These are phyloP conservation scores for Claviceps sp. DNA, from an alignment of 2,329 filamentous ascomycete genomes.

Conservation along the genomic window DNA sequence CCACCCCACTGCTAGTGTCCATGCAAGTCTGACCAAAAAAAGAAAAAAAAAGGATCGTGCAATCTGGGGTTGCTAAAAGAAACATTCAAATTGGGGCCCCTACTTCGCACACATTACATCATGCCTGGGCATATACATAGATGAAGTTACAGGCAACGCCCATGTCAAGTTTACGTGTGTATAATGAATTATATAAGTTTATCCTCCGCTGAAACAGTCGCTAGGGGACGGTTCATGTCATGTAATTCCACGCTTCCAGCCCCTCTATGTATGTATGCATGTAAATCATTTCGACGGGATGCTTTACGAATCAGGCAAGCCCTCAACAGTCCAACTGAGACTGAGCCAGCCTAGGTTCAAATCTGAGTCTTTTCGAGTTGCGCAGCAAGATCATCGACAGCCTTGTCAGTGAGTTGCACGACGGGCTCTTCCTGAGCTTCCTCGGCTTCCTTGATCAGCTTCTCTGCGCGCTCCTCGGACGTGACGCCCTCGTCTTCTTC, in stretches of 20 bases:
- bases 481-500: constrained; percentile 52
- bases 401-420: constrained; percentile 56
- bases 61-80: too few species aligned
- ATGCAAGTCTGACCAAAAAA: too few species aligned
- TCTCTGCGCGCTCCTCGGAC: constrained; percentile 53
- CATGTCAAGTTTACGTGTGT: too few species aligned
- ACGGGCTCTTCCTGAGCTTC: constrained; percentile 61
- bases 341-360: constrained; percentile 14
- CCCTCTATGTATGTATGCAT: constrained; percentile 4
- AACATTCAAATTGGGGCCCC: too few species aligned
- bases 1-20: too few species aligned
- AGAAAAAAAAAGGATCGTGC: too few species aligned
- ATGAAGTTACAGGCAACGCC: too few species aligned
- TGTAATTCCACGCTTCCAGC: constrained; percentile 14
- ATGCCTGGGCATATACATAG: too few species aligned
- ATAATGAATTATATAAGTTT: too few species aligned
- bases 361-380: constrained; percentile 58
- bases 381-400: constrained; percentile 69
- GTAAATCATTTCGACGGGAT: neutral
- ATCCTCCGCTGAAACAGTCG: neutral
- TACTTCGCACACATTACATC: too few species aligned
- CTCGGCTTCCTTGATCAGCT: constrained; percentile 54
- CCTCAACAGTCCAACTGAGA: neutral
- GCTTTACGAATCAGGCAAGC: too few species aligned
- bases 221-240: constrained; percentile 7